Base-by-base conservation (phyloP, 176 grass and related monocot species). In the sorghum (Sorghum bicolor) region DNA sequence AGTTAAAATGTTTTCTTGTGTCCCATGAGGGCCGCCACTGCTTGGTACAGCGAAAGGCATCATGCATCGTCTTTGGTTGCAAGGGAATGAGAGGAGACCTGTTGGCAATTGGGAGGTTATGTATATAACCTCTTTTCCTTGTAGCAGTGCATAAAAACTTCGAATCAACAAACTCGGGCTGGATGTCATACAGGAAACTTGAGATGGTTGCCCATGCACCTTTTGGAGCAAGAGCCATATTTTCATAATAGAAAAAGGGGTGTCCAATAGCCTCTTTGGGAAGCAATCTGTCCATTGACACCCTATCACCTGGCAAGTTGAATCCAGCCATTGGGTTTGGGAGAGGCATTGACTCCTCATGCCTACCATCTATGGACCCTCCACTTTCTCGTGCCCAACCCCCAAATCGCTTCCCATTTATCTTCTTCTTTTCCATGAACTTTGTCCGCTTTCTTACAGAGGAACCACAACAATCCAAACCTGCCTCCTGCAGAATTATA, bases 161-260 rank as follows among this genome's bases (percentile, higher is more conserved):
- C 0, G 96, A 99, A 57, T 99, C 93, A 11, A 99, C 84, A 72
- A 92, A 96, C 71, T 99, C 96, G 0, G 96, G 91, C 6, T 76
- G n/a, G 28, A 99, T 81, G 17, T 87, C 93, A 88, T 95, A 94
- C 15, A 99, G 66, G 38, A 83, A 87, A 5, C 89, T 80, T 22
- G 89, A 90, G 16, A 97, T 93, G 2, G 78, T 84, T 43, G 76
- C 14, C 95, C 92, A 95, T 8, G 90, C 72, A 31, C 93, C 91
- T 79, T 86, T 90, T 41, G 96, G 89, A 62, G 96, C 75, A 37
- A 90, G 78, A 7, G 96, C 89, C 19, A 94, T 91, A 25, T 94
- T 99, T 80, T 96, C 96, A 79, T 89, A 96, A 14, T 89, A 99
- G 71, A 99, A 99, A 53, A 86, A 99, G 1, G 93, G 93, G 38